phyloP scores from a whole-genome alignment of 306 rosid genomes.

The Lithocarpus polystachyus region DNA sequence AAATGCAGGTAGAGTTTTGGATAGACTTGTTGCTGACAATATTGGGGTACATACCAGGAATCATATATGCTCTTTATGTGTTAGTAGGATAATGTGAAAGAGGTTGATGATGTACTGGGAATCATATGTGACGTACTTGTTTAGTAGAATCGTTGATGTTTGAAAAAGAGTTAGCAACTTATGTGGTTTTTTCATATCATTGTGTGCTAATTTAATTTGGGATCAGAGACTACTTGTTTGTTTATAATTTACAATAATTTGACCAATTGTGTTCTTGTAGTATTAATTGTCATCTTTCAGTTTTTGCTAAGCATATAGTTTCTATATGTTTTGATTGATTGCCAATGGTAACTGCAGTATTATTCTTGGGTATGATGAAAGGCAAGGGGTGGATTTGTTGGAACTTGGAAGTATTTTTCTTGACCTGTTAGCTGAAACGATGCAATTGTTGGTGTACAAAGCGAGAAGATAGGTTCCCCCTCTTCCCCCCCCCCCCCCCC shows the following conservation, averaged over 20 bases:
- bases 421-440: too few relatives aligned
- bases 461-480: too few relatives aligned
- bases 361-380: too few relatives aligned
- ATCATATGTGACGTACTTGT: neutral
- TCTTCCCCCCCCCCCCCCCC: too few relatives aligned
- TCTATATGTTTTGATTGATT: too few relatives aligned
- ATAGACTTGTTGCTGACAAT: slow-evolving; percentile 51
- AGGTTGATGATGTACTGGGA: neutral
- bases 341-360: too few relatives aligned
- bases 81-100: slow-evolving; percentile 38
- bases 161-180: neutral
- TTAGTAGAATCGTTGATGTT: neutral
- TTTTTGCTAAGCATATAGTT: neutral
- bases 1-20: slow-evolving; percentile 69
- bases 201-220: neutral
- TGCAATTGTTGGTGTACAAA: too few relatives aligned
- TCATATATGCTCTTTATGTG: slow-evolving; percentile 62
- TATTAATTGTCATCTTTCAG: neutral
- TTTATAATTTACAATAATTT: neutral
- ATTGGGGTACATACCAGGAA: slow-evolving; percentile 70
- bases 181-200: neutral
- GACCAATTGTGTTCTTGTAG: neutral
- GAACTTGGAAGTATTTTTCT: too few relatives aligned
- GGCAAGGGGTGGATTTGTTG: too few relatives aligned
- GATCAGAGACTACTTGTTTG: neutral